Evolutionary conservation across 2,329 filamentous ascomycete species (phyloP), one percentile per base, ranked within the genome.

Genomic region (Grosmannia serpens): DNA sequence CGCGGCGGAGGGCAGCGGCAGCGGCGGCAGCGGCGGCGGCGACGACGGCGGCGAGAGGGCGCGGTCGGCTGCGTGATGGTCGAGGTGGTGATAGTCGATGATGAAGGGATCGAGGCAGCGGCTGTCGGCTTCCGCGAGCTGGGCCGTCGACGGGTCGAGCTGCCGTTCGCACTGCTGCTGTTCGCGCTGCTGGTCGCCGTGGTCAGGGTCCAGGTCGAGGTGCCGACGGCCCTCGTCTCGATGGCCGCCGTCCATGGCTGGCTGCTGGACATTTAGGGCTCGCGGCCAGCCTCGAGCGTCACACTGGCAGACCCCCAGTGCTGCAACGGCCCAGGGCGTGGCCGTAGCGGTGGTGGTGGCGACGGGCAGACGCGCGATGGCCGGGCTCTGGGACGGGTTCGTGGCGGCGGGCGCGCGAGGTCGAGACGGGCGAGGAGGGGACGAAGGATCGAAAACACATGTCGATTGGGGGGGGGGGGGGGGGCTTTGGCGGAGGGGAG

Each of bases 221-320:
- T 63, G 61, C 65, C 67, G 47, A 26, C 24, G 68, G 67, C 71
- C 72, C 68, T 74, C 71, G 68, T 75, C 70, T 71, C 69, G 71
- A 68, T 70, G 71, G 69, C 69, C 71, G 67, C 69, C 69, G 71
- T 79, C 76, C 77, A 79, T 80, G 70, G 72, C 75, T 66, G 64
- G 62, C 64, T 63, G 64, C 64, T 63, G 64, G 61, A 70, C 70
- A 71, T 73, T 71, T 71, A 69, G 70, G 67, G n/a, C 63, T 62
- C 58, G 51, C 61, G 29, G 54, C 54, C 38, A 47, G 55, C 46
- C 46, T 49, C 46, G 44, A 56, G 55, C 55, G 46, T 26, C 46
- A 46, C 44, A 35, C 31, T 29, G 29, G 33, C n/a, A 8, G 44
- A 24, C 55, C 41, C 29, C 46, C 46, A 49, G 46, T 49, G 46